A percentile compares a stretch with the other conserved stretches of the same genome.
Conservation (phyloP, 495 filamentous ascomycete genomes). For the Hypoxylon intermedium region DNA sequence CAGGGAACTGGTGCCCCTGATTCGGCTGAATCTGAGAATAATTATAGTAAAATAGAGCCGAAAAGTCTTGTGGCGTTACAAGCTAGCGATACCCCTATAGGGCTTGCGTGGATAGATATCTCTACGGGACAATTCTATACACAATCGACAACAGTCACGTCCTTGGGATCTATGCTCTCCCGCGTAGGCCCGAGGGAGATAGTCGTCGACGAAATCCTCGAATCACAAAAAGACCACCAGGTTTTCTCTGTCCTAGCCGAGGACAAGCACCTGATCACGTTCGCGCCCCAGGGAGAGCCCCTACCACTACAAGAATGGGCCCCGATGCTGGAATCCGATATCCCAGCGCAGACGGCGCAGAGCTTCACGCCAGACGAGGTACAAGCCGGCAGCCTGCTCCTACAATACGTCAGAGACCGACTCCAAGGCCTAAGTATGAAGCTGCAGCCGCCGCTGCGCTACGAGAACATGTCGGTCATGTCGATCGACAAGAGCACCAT, state of each 20-base stretch:
- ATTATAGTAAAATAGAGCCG: constrained; percentile 17
- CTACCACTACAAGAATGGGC: constrained; percentile 71
- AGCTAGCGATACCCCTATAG: constrained; percentile 57
- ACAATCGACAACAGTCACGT: constrained; percentile 74
- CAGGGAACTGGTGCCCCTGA: constrained; percentile 20
- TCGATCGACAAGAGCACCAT: constrained; percentile 89
- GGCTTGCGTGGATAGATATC: constrained; percentile 92
- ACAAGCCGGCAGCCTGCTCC: constrained; percentile 72
- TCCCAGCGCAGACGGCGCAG: constrained; percentile 51
- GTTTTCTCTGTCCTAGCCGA: constrained; percentile 58
- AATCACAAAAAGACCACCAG: constrained; percentile 52
- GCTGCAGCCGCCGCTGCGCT: constrained; percentile 80
- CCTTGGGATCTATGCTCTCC: constrained; percentile 77
- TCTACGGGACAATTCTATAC: constrained; percentile 94
- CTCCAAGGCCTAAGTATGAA: constrained; percentile 82
- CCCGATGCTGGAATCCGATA: constrained; percentile 74
- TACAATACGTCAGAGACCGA: constrained; percentile 82
- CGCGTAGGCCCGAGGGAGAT: constrained; percentile 87
- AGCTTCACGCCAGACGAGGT: constrained; percentile 62
- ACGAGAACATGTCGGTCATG: constrained; percentile 79
- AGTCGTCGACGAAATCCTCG: constrained; percentile 70
- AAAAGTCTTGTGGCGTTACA: constrained; percentile 12
- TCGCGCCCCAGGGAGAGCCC: constrained; percentile 54
- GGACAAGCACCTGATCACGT: constrained; percentile 66
- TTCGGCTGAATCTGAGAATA: constrained; percentile 4